Evolutionary conservation across 495 filamentous ascomycete species (phyloP).

Genomic region (Trichodelitschia bisporula): DNA sequence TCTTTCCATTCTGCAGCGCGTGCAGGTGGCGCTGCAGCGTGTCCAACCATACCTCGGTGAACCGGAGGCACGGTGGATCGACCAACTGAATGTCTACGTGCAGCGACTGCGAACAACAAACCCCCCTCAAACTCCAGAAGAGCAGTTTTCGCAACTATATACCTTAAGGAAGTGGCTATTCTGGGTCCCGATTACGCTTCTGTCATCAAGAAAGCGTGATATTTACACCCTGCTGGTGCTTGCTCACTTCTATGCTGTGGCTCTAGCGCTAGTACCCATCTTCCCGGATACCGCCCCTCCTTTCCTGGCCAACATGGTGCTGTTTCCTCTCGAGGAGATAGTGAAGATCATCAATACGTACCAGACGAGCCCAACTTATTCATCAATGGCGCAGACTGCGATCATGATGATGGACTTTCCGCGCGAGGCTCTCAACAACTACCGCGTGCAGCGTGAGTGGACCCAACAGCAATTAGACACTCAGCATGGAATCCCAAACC

Average conservation of each 20-base stretch:
- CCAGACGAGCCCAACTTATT: slow-evolving; percentile 10
- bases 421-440: slow-evolving; percentile 9
- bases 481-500: slow-evolving; percentile 4
- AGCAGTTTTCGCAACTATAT: slow-evolving; percentile 73
- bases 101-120: slow-evolving; percentile 51
- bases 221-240: slow-evolving; percentile 54
- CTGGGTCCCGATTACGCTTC: slow-evolving; percentile 59
- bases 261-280: slow-evolving; percentile 64
- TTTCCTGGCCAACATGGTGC: slow-evolving; percentile 20
- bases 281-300: slow-evolving; percentile 78
- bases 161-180: slow-evolving; percentile 79
- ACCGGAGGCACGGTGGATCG: slow-evolving; percentile 47
- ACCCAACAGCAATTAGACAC: slow-evolving; percentile 9
- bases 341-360: slow-evolving; percentile 12
- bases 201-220: slow-evolving; percentile 31
- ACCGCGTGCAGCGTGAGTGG: slow-evolving; percentile 11
- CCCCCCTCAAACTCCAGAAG: slow-evolving; percentile 44
- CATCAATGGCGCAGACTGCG: slow-evolving; percentile 8
- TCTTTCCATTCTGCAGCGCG: slow-evolving; percentile 35
- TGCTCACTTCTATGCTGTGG: slow-evolving; percentile 76
- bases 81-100: slow-evolving; percentile 60
- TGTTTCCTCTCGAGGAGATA: slow-evolving; percentile 16
- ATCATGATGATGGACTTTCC: slow-evolving; percentile 16
- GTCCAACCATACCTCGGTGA: slow-evolving; percentile 45
- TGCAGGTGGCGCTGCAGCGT: slow-evolving; percentile 41